Evolutionary conservation across 805 yeast genomes (phyloP).

Genomic region (Candida maesae): DNA sequence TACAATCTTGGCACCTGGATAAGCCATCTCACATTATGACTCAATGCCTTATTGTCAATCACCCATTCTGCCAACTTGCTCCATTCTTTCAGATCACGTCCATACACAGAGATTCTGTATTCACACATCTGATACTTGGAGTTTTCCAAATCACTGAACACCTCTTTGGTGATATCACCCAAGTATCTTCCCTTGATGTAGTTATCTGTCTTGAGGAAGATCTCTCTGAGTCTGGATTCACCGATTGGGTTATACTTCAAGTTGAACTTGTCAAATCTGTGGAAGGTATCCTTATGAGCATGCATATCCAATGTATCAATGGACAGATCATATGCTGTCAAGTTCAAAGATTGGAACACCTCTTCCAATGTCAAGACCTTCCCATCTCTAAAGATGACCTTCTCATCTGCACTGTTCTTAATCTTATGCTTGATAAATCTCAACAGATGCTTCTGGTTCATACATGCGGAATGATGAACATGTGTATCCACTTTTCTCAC

Average conservation of each 20-base stretch:
- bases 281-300: slow-evolving; percentile 97
- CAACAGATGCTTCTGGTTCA: slow-evolving; percentile 95
- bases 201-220: slow-evolving; percentile 93
- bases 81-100: slow-evolving; percentile 90
- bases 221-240: slow-evolving; percentile 94
- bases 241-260: slow-evolving; percentile 97
- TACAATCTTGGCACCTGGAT: slow-evolving; percentile 93
- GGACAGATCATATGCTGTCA: slow-evolving; percentile 91
- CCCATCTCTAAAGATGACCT: slow-evolving; percentile 92
- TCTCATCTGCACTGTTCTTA: slow-evolving; percentile 80
- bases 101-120: slow-evolving; percentile 91
- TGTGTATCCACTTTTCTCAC: slow-evolving; percentile 95
- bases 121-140: slow-evolving; percentile 98
- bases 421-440: slow-evolving; percentile 94
- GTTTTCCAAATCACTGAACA: slow-evolving; percentile 87
- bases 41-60: slow-evolving; percentile 82
- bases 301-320: slow-evolving; percentile 99
- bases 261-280: slow-evolving; percentile 95
- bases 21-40: slow-evolving; percentile 96
- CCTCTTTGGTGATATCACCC: slow-evolving; percentile 93
- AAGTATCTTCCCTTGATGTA: slow-evolving; percentile 82
- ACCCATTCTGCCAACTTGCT: slow-evolving; percentile 94
- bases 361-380: slow-evolving; percentile 79
- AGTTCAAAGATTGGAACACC: slow-evolving; percentile 85
- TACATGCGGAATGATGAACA: slow-evolving; percentile 98